Evolutionary conservation across 2,329 filamentous ascomycete species (phyloP).

Genomic region (Alternaria novae-zelandiae): DNA sequence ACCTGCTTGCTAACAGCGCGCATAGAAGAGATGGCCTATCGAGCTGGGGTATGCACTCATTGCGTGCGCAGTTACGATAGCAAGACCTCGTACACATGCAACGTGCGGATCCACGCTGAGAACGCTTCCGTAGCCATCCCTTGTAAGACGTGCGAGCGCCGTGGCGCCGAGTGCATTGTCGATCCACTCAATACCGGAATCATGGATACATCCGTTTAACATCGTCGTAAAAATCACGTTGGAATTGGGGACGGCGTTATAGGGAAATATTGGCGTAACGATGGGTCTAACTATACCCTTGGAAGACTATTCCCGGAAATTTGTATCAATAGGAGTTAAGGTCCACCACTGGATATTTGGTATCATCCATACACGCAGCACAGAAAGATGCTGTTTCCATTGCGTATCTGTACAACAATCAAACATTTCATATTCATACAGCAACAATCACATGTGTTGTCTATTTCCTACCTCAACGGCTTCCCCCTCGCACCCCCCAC

Average conservation of each 20-base stretch:
- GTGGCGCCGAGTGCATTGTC: not conserved
- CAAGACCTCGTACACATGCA: not conserved
- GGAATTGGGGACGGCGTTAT: not conserved
- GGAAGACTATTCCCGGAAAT: not conserved
- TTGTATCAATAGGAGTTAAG: not conserved
- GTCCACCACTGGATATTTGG: not conserved
- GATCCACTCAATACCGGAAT: not conserved
- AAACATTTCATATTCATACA: slow-evolving; percentile 3
- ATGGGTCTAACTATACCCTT: slow-evolving; percentile 5
- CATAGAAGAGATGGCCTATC: not conserved
- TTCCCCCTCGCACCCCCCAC: slow-evolving; percentile 24
- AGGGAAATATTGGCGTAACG: not conserved
- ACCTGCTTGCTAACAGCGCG: not conserved
- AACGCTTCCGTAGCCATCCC: not conserved
- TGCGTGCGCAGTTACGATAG: not conserved
- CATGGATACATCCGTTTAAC: not conserved
- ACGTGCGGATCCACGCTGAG: not conserved
- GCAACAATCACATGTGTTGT: too few species aligned
- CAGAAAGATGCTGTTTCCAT: not conserved
- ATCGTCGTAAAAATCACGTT: not conserved
- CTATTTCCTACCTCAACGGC: not conserved
- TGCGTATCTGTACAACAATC: not conserved
- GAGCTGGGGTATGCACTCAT: not conserved
- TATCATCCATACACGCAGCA: not conserved
- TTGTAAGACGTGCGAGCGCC: not conserved